Base-by-base conservation (phyloP, 345 rosid genomes). In the Eucalyptus microcorys region DNA sequence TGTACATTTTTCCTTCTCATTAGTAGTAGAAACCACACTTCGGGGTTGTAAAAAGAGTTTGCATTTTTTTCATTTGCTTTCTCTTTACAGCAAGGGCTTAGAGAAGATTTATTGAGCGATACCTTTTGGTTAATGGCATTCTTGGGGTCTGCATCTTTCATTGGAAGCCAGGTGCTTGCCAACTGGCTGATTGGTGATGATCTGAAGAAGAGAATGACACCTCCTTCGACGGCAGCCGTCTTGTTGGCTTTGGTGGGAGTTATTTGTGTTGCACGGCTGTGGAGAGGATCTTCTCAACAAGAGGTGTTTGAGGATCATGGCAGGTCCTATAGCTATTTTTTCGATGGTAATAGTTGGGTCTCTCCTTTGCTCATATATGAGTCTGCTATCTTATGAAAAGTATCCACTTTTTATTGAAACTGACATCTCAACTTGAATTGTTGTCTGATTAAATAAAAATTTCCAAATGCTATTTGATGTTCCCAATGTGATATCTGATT, bases 121-220 rank as follows among this genome's bases (percentile, higher is more conserved):
- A 96, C 95, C n/a, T 98, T 97, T 89, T 96, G 99, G 99, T 90
- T 96, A 86, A 97, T 98, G 99, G 95, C 94, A 71, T 95, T 96
- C 87, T 92, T 96, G 16, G 99, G 97, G 93, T 95, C 99, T 26
- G 97, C 92, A 57, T 91, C 96, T 80, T 93, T 94, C 49, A 92
- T 96, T 86, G 96, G 96, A 91, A 94, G 96, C 91, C 99, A 97
- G 93, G 93, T 93, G 88, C 94, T 97, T 71, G 91, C 94, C 15
- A 98, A 97, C 92, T 96, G 96, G 99, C 86, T 95, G 88, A 92
- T 92, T 49, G 95, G 88, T 89, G 88, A 85, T 61, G 85, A 92
- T 90, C 89, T 92, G 88, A 90, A 92, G 89, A 91, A 91, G 49
- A 94, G 95, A 88, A 79, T 95, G 32, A 89, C 90, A 66, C 90